Evolutionary conservation across 2,329 filamentous ascomycete species (phyloP).

Genomic region (Aureobasidium melanogenum): DNA sequence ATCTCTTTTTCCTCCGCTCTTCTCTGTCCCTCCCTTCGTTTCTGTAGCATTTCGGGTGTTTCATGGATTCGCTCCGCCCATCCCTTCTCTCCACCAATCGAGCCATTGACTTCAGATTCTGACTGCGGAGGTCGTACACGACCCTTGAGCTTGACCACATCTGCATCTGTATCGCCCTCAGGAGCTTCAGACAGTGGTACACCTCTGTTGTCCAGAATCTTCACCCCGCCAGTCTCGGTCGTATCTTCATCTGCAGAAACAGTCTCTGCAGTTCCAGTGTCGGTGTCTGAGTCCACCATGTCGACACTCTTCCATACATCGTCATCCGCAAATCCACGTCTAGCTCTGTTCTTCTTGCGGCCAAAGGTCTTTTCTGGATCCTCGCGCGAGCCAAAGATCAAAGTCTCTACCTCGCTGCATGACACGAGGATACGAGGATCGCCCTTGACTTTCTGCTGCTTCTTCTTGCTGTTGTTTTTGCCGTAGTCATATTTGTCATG

Average conservation of each 20-base stretch:
- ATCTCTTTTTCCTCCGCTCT: constrained; percentile 46
- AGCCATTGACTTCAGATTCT: constrained; percentile 46
- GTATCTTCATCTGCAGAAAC: constrained; percentile 16
- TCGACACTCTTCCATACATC: constrained; percentile 38
- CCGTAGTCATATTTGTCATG: constrained; percentile 1
- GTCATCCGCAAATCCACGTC: constrained; percentile 30
- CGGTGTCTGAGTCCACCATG: constrained; percentile 23
- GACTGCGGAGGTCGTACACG: constrained; percentile 30
- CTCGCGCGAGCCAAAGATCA: constrained; percentile 39
- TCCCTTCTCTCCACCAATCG: constrained; percentile 47
- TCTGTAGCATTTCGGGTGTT: constrained; percentile 42
- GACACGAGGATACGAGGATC: constrained; percentile 43
- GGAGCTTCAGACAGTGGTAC: neutral
- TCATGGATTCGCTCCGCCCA: constrained; percentile 44
- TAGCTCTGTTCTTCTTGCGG: constrained; percentile 37
- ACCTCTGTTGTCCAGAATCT: neutral
- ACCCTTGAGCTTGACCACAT: constrained; percentile 14
- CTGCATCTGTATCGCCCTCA: constrained; percentile 12
- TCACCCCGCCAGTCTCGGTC: constrained; percentile 1
- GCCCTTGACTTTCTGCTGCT: constrained; percentile 29
- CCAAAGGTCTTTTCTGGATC: constrained; percentile 40
- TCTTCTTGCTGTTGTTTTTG: constrained; percentile 1
- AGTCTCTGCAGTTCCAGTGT: neutral
- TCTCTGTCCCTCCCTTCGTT: constrained; percentile 41
- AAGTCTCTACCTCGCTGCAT: constrained; percentile 41